Base-by-base conservation (phyloP, 1,284 basidiomycete species). In the Gymnopus androsaceus region DNA sequence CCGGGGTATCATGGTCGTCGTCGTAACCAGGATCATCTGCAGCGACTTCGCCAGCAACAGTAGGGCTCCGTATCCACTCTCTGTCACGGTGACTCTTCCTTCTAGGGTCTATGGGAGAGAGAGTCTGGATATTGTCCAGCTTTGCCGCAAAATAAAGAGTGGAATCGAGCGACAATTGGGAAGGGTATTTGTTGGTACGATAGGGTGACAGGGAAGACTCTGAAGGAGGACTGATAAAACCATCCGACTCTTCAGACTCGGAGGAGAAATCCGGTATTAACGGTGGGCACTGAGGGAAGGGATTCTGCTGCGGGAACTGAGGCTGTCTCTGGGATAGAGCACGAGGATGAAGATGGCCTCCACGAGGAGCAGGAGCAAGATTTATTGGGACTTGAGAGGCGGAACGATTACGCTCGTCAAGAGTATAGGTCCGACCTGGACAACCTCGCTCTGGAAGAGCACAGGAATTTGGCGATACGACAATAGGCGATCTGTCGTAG, bases 401-500 rank as follows among this genome's bases (percentile, higher is more conserved):
- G 53, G 57, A 56, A 48, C 58, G 37, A 23, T 61, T 53, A 54
- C 59, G 46, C 51, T 77, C 77, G 47, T 75, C 77, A 31, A 78
- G 69, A 48, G 69, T 70, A 66, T 87, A 88, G 1, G 84, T 87
- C 57, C 83, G 77, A 33, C 85, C 85, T 41, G 84, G 85, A 66
- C 84, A 87, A 33, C 85, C 85, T 56, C 87, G 82, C 61, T 81
- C 85, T 45, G 87, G 87, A 27, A 89, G 76, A 17, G 84, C 84
- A 65, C 86, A 88, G 51, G 74, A 67, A 65, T 89, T 88, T 45
- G 81, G 82, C 23, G 74, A 60, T 59, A 89, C 86, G 66, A 84
- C 75, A 67, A 88, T 87, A 60, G 86, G 85, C n/a, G 84, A 80
- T 61, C 87, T 83, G 75, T 88, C 86, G 70, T 88, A 88, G 9